phyloP scores from a whole-genome alignment of 768 basidiomycete genomes.

The Coprinellus aureogranulatus region DNA sequence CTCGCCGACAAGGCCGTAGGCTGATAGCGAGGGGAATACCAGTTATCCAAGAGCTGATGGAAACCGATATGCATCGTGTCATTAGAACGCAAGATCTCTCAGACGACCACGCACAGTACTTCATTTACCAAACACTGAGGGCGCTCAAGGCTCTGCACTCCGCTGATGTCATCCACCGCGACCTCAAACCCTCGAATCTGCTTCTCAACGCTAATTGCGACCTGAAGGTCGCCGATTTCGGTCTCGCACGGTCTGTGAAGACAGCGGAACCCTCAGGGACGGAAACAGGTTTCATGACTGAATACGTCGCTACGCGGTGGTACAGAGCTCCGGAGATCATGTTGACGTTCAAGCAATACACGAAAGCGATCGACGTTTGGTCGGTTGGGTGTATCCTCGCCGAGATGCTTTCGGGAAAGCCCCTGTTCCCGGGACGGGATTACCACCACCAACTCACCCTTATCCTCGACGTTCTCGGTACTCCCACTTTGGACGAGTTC shows the following conservation, averaged over 20 bases:
- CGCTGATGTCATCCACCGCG: constrained; percentile 76
- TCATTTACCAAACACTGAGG: constrained; percentile 80
- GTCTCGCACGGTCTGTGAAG: constrained; percentile 68
- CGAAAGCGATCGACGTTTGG: constrained; percentile 75
- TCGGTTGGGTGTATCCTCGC: constrained; percentile 75
- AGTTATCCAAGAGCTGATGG: constrained; percentile 88
- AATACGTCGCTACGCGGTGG: constrained; percentile 91
- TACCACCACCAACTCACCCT: constrained; percentile 86
- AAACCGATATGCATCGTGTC: constrained; percentile 88
- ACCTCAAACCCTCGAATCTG: constrained; percentile 84
- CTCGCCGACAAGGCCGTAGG: too few relatives aligned
- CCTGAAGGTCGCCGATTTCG: constrained; percentile 88
- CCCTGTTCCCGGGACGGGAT: constrained; percentile 85
- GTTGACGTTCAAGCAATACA: constrained; percentile 90
- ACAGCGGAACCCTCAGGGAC: constrained; percentile 53
- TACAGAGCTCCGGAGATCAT: constrained; percentile 94
- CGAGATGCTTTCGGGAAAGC: constrained; percentile 76
- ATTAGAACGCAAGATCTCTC: constrained; percentile 87
- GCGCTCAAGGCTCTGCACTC: constrained; percentile 89
- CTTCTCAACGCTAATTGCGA: constrained; percentile 89
- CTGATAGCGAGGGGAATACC: too few relatives aligned
- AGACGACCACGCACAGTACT: constrained; percentile 81
- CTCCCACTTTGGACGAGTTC: constrained; percentile 87
- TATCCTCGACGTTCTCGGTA: constrained; percentile 88
- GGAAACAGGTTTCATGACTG: constrained; percentile 70